Percentiles rank a stretch among this genome's conserved stretches.
These are phyloP conservation scores for Fusarium equiseti DNA, from an alignment of 2,329 filamentous ascomycete genomes.

Conservation along the genomic window DNA sequence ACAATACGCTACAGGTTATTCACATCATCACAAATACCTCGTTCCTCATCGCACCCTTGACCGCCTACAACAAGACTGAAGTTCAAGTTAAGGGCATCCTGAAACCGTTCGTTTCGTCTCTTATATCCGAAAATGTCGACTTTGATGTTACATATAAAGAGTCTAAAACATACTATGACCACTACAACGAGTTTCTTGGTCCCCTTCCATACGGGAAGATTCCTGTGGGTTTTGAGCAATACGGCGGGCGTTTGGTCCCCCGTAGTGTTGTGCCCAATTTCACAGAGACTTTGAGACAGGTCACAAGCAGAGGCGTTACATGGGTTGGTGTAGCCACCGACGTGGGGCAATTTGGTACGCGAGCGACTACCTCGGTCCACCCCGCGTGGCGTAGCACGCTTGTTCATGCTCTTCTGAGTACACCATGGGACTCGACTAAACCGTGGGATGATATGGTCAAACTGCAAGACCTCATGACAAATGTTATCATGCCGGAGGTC, in stretches of 20 bases:
- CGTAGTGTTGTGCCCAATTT: constrained; percentile 40
- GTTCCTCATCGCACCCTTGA: neutral
- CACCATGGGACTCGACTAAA: constrained; percentile 46
- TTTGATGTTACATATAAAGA: constrained; percentile 29
- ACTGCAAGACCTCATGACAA: constrained; percentile 49
- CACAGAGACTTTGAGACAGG: constrained; percentile 6
- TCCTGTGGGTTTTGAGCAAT: constrained; percentile 46
- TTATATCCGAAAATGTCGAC: constrained; percentile 21
- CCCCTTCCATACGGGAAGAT: constrained; percentile 56
- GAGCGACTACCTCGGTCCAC: neutral
- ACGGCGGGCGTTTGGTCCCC: constrained; percentile 59
- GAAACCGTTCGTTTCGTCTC: constrained; percentile 7
- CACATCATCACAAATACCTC: neutral
- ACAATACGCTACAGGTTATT: neutral
- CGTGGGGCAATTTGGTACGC: neutral
- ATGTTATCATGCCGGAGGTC: constrained; percentile 45
- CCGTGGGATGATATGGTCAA: constrained; percentile 49
- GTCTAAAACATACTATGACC: constrained; percentile 50
- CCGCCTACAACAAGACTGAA: neutral
- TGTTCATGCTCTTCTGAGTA: constrained; percentile 1
- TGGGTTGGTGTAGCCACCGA: constrained; percentile 3
- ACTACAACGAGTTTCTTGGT: constrained; percentile 58
- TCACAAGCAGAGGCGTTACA: neutral
- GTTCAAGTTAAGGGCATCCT: neutral
- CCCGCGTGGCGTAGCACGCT: constrained; percentile 1